A percentile compares a stretch with the other conserved stretches of the same genome.
These are phyloP conservation scores for Penicillium silybi DNA, from an alignment of 495 filamentous ascomycete species.

Conservation along the genomic window DNA sequence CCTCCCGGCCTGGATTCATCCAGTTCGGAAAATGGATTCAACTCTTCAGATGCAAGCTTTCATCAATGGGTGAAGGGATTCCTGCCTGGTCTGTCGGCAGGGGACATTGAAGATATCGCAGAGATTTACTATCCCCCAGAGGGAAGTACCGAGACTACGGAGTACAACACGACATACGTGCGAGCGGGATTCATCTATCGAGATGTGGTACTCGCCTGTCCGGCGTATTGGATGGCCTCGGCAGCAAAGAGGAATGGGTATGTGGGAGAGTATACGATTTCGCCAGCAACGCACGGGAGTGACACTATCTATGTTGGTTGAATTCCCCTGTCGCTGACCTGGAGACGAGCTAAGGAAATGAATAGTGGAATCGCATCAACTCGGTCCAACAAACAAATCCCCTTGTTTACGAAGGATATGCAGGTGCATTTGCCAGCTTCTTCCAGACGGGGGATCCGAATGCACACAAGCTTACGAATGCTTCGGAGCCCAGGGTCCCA, in stretches of 20 bases:
- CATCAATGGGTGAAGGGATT: conserved; percentile 49
- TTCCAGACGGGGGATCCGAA: conserved; percentile 58
- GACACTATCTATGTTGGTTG: conserved; percentile 53
- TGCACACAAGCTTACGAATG: conserved; percentile 51
- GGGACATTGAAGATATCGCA: conserved; percentile 35
- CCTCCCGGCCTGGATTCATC: conserved; percentile 42
- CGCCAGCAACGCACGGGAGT: conserved; percentile 55
- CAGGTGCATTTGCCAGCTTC: conserved; percentile 58
- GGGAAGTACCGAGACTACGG: conserved; percentile 38
- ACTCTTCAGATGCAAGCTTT: conserved; percentile 44
- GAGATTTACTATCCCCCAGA: conserved; percentile 41
- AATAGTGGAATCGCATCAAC: conserved; percentile 55
- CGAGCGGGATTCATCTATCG: conserved; percentile 54
- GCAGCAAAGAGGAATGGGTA: conserved; percentile 43
- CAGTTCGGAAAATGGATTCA: conserved; percentile 34
- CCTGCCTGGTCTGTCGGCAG: conserved; percentile 41
- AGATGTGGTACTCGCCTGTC: conserved; percentile 58
- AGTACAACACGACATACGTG: conserved; percentile 44
- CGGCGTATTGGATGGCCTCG: conserved; percentile 52
- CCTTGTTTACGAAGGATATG: conserved; percentile 52
- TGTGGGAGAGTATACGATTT: conserved; percentile 56
- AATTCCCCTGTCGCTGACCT: background rate
- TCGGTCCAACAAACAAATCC: conserved; percentile 49
- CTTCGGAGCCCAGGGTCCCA: conserved; percentile 43
- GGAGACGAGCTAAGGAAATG: background rate